A percentile compares a stretch with the other conserved stretches of the same genome.
phyloP scores from a whole-genome alignment of 176 grass and related monocot genomes.

The Phoenix roebelenii region DNA sequence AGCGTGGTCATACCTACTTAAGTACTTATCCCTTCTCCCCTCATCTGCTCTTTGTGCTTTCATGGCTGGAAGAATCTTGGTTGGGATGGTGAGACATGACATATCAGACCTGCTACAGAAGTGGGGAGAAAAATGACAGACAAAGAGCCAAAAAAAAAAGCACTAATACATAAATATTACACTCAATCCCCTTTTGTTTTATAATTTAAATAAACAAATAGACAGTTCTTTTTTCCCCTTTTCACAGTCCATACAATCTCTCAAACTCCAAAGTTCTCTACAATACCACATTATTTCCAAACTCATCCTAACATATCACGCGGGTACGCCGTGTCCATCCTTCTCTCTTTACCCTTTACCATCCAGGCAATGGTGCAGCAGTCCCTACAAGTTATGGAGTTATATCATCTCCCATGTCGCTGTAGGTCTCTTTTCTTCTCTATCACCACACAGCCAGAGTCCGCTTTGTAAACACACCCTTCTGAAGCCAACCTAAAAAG shows the following conservation, averaged over 20 bases:
- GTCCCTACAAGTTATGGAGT: neutral
- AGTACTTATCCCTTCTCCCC: slow-evolving; percentile 26
- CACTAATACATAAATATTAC: neutral
- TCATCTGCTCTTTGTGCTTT: slow-evolving; percentile 20
- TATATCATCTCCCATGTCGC: neutral
- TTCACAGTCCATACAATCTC: too few relatives aligned
- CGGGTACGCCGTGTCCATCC: neutral
- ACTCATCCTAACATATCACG: neutral
- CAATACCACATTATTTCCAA: neutral
- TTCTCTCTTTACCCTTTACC: neutral
- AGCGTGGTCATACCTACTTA: slow-evolving; percentile 42
- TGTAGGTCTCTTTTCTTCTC: too few relatives aligned
- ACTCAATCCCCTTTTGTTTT: neutral
- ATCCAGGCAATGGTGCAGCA: neutral
- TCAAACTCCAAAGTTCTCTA: neutral
- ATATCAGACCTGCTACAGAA: slow-evolving; percentile 47
- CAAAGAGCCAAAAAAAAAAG: slow-evolving; percentile 24
- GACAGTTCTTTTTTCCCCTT: neutral
- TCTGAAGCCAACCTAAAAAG: slow-evolving; percentile 7
- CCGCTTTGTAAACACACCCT: neutral
- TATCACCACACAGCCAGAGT: slow-evolving; percentile 1
- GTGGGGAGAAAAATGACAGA: slow-evolving; percentile 23
- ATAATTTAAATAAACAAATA: neutral
- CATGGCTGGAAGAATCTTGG: slow-evolving; percentile 11
- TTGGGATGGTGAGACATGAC: slow-evolving; percentile 49